Conservation (phyloP, 2,329 filamentous ascomycete genomes). For the Aspergillus texensis region DNA sequence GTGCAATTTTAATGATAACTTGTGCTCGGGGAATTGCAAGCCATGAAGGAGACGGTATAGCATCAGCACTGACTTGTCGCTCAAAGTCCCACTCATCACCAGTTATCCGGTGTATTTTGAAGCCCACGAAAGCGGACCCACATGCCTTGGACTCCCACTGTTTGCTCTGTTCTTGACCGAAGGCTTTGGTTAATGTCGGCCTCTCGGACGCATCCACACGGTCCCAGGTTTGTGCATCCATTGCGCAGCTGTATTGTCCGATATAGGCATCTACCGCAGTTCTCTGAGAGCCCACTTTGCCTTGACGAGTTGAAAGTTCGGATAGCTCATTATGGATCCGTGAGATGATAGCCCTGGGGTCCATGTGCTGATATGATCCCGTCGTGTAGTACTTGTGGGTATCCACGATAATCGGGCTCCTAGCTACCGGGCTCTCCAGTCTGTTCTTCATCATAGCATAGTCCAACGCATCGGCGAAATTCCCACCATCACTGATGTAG, state of each 20-base stretch:
- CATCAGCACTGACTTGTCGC: constrained; percentile 51
- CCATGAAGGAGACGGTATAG: constrained; percentile 45
- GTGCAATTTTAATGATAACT: constrained; percentile 38
- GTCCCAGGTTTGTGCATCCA: constrained; percentile 56
- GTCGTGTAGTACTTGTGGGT: constrained; percentile 65
- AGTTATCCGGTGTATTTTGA: constrained; percentile 64
- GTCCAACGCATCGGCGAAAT: constrained; percentile 48
- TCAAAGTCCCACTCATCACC: constrained; percentile 64
- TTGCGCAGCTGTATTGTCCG: constrained; percentile 62
- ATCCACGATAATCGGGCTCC: constrained; percentile 58
- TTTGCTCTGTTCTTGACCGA: constrained; percentile 42
- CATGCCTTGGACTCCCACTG: constrained; percentile 54
- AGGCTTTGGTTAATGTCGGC: constrained; percentile 40
- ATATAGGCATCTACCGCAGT: constrained; percentile 57
- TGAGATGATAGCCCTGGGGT: constrained; percentile 55
- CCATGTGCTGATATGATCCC: constrained; percentile 23
- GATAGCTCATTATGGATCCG: constrained; percentile 49
- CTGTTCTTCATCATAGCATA: constrained; percentile 50
- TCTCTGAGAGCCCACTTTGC: constrained; percentile 49
- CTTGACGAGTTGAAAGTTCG: constrained; percentile 51
- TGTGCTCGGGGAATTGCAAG: constrained; percentile 42
- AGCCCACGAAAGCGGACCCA: constrained; percentile 57
- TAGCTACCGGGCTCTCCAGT: constrained; percentile 18
- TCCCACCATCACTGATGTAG: constrained; percentile 63
- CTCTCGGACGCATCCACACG: constrained; percentile 45